phyloP scores from a whole-genome alignment of 495 filamentous ascomycete species.

The Xylaria cubensis region DNA sequence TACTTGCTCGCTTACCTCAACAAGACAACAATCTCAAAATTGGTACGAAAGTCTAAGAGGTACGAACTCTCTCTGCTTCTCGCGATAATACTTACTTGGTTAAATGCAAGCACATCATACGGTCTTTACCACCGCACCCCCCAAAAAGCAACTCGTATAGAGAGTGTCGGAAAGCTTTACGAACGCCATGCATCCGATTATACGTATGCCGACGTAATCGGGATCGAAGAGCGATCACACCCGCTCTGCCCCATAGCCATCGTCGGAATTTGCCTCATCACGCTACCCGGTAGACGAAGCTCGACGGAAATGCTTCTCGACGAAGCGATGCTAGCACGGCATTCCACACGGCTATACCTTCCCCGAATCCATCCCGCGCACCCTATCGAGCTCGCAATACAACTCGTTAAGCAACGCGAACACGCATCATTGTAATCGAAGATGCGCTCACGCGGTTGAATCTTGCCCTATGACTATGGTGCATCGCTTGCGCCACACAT shows the following conservation, averaged over 20 bases:
- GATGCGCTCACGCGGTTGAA: slow-evolving; percentile 11
- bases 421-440: slow-evolving; percentile 29
- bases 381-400: neutral
- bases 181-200: neutral
- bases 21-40: neutral
- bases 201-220: too few relatives aligned
- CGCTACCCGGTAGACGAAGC: neutral
- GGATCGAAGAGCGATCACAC: neutral
- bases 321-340: slow-evolving; percentile 20
- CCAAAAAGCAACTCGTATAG: neutral
- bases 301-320: slow-evolving; percentile 19
- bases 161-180: neutral
- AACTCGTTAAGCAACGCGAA: neutral
- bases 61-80: too few relatives aligned
- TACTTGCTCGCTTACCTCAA: neutral
- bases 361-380: slow-evolving; percentile 17
- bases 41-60: neutral
- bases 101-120: neutral
- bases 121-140: too few relatives aligned
- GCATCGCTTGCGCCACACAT: neutral
- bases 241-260: too few relatives aligned
- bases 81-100: neutral
- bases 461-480: neutral
- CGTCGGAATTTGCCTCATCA: neutral
- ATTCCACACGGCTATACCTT: slow-evolving; percentile 22